A percentile compares a stretch with the other conserved stretches of the same genome.
phyloP scores from a whole-genome alignment of 1,284 basidiomycete genomes.

The Erythrobasidium hasegawianum region DNA sequence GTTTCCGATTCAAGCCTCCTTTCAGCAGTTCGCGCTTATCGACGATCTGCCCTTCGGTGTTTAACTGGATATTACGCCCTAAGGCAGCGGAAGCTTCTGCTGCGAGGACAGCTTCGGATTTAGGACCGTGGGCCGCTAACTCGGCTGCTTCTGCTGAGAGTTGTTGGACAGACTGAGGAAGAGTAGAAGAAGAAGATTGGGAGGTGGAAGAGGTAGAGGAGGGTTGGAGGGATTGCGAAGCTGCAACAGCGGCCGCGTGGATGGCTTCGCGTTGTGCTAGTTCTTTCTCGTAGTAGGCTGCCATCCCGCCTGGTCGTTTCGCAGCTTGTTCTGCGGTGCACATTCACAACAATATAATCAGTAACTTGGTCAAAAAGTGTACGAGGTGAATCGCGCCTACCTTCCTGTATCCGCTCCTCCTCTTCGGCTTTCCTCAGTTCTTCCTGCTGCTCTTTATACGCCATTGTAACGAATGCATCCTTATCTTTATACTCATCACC shows the following conservation, averaged over 20 bases:
- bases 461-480: slow-evolving; percentile 93
- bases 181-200: slow-evolving; percentile 1
- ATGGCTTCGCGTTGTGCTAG: slow-evolving; percentile 74
- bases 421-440: slow-evolving; percentile 85
- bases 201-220: slow-evolving; percentile 9
- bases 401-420: slow-evolving; percentile 80
- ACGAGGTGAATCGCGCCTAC: too few species aligned
- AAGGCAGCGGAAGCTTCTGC: slow-evolving; percentile 59
- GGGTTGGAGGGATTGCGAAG: slow-evolving; percentile 47
- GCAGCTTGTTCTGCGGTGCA: slow-evolving; percentile 39
- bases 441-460: slow-evolving; percentile 94
- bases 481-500: slow-evolving; percentile 93
- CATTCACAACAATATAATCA: too few species aligned
- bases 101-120: slow-evolving; percentile 66
- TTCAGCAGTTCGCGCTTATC: slow-evolving; percentile 89
- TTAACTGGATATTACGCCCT: slow-evolving; percentile 87
- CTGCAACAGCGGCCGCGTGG: slow-evolving; percentile 78
- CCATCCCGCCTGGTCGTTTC: slow-evolving; percentile 59
- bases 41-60: slow-evolving; percentile 95
- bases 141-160: slow-evolving; percentile 31
- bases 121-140: slow-evolving; percentile 26
- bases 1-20: slow-evolving; percentile 79
- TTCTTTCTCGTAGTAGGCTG: slow-evolving; percentile 78
- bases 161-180: slow-evolving; percentile 16
- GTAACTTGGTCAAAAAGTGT: too few species aligned